These are phyloP conservation scores for Colletotrichum melonis DNA, from an alignment of 2,329 filamentous ascomycete genomes.

Conservation along the genomic window DNA sequence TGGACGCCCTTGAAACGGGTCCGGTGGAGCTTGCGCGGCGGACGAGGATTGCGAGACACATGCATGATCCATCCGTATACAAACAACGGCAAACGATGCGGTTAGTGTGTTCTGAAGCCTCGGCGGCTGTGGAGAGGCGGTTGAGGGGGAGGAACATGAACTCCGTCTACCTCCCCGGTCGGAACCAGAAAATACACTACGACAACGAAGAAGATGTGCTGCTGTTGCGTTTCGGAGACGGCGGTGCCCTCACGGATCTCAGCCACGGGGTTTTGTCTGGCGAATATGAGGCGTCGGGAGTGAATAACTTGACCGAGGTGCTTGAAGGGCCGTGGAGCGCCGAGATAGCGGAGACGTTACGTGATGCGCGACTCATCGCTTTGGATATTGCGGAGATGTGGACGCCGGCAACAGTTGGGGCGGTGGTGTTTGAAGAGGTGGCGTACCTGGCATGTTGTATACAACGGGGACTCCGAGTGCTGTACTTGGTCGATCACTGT, in stretches of 20 bases:
- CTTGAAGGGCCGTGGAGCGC: slow-evolving; percentile 45
- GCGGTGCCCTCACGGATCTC: slow-evolving; percentile 18
- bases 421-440: slow-evolving; percentile 41
- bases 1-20: slow-evolving; percentile 20
- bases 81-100: slow-evolving; percentile 11
- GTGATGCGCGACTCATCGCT: slow-evolving; percentile 40
- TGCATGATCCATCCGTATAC: slow-evolving; percentile 23
- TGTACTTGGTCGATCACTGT: slow-evolving; percentile 46
- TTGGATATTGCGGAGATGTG: slow-evolving; percentile 44
- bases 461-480: slow-evolving; percentile 42
- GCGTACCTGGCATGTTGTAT: slow-evolving; percentile 44
- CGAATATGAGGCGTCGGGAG: slow-evolving; percentile 22
- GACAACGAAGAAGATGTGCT: slow-evolving; percentile 42
- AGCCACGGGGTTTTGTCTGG: slow-evolving; percentile 21
- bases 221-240: slow-evolving; percentile 42
- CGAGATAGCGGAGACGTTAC: slow-evolving; percentile 42
- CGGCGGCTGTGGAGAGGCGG: neutral
- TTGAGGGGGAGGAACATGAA: slow-evolving; percentile 32
- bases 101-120: slow-evolving; percentile 32
- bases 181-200: slow-evolving; percentile 38
- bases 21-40: neutral
- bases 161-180: slow-evolving; percentile 41
- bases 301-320: slow-evolving; percentile 33
- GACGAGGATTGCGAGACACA: slow-evolving; percentile 17
- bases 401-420: slow-evolving; percentile 31